phyloP scores from a whole-genome alignment of 352 stramenopile genomes.

The Blastocystis sp. region DNA sequence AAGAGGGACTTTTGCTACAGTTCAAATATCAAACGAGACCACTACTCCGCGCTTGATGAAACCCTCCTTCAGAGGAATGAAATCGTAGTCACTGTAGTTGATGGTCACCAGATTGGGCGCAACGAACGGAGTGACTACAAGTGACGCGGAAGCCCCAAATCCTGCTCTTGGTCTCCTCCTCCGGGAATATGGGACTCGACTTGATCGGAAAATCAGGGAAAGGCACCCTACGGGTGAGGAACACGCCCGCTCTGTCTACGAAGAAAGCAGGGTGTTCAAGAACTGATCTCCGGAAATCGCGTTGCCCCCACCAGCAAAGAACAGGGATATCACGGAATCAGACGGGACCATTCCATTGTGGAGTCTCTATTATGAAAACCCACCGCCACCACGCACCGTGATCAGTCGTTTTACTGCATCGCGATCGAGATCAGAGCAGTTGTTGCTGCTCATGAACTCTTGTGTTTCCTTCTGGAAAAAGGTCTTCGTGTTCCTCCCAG shows the following conservation, averaged over 20 bases:
- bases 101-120: not conserved
- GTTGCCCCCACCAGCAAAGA: slow-evolving; percentile 6
- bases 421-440: slow-evolving; percentile 34
- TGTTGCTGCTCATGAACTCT: slow-evolving; percentile 38
- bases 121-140: slow-evolving; percentile 36
- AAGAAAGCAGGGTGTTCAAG: not conserved
- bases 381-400: not conserved
- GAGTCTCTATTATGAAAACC: slow-evolving; percentile 27
- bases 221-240: slow-evolving; percentile 8
- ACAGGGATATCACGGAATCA: slow-evolving; percentile 4
- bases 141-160: not conserved
- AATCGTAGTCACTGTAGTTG: slow-evolving; percentile 64
- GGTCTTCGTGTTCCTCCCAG: slow-evolving; percentile 5
- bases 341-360: slow-evolving; percentile 36
- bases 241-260: not conserved
- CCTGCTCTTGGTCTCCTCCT: slow-evolving; percentile 27
- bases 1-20: slow-evolving; percentile 54
- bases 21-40: not conserved
- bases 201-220: slow-evolving; percentile 45
- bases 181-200: slow-evolving; percentile 34
- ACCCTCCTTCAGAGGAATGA: slow-evolving; percentile 34
- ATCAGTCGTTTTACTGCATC: slow-evolving; percentile 16
- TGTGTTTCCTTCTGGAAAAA: slow-evolving; percentile 57
- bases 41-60: slow-evolving; percentile 36
- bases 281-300: not conserved